Base-by-base conservation (phyloP, 768 basidiomycete genomes). In the Chalciporus pseudorubinellus region DNA sequence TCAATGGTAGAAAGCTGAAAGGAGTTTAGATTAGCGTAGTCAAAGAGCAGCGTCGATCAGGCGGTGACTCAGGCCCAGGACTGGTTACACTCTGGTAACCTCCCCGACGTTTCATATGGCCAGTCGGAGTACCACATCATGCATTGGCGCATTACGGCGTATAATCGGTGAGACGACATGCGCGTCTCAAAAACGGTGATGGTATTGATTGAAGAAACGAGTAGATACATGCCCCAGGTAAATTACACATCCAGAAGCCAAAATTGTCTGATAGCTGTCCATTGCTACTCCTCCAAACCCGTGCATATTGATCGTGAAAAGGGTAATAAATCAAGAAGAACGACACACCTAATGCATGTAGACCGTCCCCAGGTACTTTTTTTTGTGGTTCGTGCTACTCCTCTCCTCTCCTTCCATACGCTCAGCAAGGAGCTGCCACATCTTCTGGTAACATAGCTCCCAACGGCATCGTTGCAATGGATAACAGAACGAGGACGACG, bases 161-260 rank as follows among this genome's bases (percentile, higher is more conserved):
- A n/a, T n/a, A n/a, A 26, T 7, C 26, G 9, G 26, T n/a, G 19
- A 42, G 34, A 39, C 52, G 46, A 49, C 48, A 39, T 28, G 22
- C 0, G 14, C 28, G 51, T 47, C 51, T 52, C 48, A 29, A 29
- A 53, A 59, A 55, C 14, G 12, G 6, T 19, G 9, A 57, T 64
- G 53, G 51, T 51, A 64, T 65, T 65, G 44, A 34, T 42, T 26
- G 20, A 34, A 46, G n/a, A 14, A 39, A 36, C 1, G 41, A 29
- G 51, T 60, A 65, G 41, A 52, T 65, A 65, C 58, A 64, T 65
- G 58, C 45, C 44, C 51, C 56, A 51, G 24, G 49, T 61, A 59
- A 52, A 53, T 39, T 63, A 65, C 51, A 59, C 19, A 20, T 49
- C 36, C 39, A 50, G 6, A 49, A 49, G 20, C 22, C 29, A 36